These are phyloP conservation scores for Zoysia matrella DNA, from an alignment of 202 grass and related monocot species.

Conservation along the genomic window DNA sequence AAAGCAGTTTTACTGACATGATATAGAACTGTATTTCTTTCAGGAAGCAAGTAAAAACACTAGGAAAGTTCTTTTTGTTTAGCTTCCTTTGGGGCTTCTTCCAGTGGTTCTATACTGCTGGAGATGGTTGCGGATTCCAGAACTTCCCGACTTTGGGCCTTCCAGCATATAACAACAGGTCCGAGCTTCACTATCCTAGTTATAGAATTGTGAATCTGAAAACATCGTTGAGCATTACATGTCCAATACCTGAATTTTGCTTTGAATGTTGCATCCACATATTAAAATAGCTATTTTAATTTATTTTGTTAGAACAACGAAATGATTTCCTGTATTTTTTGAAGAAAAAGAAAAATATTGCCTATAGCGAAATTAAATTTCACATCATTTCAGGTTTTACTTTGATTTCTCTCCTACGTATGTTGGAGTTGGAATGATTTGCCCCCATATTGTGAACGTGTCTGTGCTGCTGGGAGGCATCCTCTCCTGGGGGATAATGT, in stretches of 20 bases:
- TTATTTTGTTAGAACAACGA: neutral
- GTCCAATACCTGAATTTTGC: neutral
- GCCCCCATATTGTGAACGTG: slow-evolving; percentile 76
- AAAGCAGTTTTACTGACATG: slow-evolving; percentile 37
- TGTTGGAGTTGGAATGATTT: slow-evolving; percentile 93
- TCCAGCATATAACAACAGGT: slow-evolving; percentile 76
- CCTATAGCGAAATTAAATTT: neutral
- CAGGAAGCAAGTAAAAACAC: too few species aligned
- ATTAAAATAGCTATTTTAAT: neutral
- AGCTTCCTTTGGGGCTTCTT: slow-evolving; percentile 26
- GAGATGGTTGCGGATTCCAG: slow-evolving; percentile 61
- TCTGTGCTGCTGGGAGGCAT: slow-evolving; percentile 73
- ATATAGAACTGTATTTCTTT: neutral
- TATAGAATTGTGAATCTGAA: neutral
- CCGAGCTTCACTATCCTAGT: neutral
- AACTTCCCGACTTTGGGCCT: slow-evolving; percentile 70
- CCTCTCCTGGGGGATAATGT: slow-evolving; percentile 88
- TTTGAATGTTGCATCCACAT: neutral
- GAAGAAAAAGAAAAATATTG: neutral
- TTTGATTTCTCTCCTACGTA: slow-evolving; percentile 92
- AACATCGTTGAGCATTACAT: neutral
- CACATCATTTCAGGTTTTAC: slow-evolving; percentile 55
- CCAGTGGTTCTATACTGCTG: slow-evolving; percentile 90
- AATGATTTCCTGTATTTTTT: neutral
- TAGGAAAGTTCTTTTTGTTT: too few species aligned